Percentiles rank a stretch among this genome's conserved stretches.
Conservation (phyloP, 495 filamentous ascomycete species). For the Filosporella fistucella region DNA sequence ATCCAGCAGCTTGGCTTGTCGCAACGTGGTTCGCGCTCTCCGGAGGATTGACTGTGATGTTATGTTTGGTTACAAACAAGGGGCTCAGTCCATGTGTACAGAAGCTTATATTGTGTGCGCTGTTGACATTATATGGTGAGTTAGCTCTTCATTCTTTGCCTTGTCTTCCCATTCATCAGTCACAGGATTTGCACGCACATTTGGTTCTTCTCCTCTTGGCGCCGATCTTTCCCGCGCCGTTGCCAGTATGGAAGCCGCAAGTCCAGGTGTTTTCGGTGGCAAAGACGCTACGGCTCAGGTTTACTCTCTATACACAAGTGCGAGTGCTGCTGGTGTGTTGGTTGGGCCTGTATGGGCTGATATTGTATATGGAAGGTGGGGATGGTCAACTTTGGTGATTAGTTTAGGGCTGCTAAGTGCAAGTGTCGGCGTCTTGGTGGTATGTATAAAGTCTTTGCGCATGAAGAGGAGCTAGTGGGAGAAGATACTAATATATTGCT, state of each 20-base stretch:
- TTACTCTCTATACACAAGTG: background rate
- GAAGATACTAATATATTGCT: background rate
- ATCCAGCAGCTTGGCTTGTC: background rate
- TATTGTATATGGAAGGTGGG: background rate
- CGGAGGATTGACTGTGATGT: background rate
- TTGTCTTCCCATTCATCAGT: background rate
- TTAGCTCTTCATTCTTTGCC: background rate
- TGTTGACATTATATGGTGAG: background rate
- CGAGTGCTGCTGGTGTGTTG: background rate
- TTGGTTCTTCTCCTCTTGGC: background rate
- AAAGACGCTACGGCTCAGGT: constrained; percentile 1
- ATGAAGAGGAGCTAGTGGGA: background rate
- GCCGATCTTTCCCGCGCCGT: background rate
- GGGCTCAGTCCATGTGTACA: background rate
- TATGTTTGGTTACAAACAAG: background rate
- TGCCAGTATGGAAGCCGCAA: background rate
- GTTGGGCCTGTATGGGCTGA: background rate
- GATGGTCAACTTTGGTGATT: background rate
- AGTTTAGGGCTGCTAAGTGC: constrained; percentile 1
- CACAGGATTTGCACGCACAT: background rate
- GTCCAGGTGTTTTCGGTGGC: background rate
- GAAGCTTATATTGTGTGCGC: background rate
- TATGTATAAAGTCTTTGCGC: background rate
- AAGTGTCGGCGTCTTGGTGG: background rate
- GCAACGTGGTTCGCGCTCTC: background rate